A percentile compares a stretch with the other conserved stretches of the same genome.
Conservation (phyloP, 768 basidiomycete genomes). For the Dioszegia crocea region DNA sequence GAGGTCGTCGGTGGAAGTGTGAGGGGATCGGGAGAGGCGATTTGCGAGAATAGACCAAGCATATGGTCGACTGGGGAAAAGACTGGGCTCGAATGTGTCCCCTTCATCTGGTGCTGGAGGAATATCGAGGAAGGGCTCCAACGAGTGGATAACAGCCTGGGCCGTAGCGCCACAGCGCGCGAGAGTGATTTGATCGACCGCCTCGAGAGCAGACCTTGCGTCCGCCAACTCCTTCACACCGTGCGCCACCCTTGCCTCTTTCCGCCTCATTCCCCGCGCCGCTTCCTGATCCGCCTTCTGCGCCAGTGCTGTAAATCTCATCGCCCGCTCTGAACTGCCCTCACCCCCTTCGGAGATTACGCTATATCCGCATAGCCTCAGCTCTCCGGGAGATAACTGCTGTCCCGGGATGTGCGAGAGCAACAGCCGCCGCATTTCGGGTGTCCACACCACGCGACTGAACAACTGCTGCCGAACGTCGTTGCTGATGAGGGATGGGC, state of each 20-base stretch:
- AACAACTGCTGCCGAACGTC: background rate
- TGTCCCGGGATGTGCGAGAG: background rate
- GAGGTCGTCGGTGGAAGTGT: conserved; percentile 11
- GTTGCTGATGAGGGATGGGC: background rate
- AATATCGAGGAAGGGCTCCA: background rate
- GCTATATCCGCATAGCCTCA: too few species aligned
- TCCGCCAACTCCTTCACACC: background rate
- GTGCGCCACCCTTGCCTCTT: background rate
- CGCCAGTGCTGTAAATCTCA: background rate
- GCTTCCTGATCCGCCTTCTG: background rate
- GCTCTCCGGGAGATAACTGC: background rate
- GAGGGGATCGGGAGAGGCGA: conserved; percentile 5
- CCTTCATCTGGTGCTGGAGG: background rate
- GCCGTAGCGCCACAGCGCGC: background rate
- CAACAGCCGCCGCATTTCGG: background rate
- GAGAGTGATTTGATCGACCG: background rate
- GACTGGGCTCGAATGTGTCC: background rate
- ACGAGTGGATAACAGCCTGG: background rate
- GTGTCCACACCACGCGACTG: background rate
- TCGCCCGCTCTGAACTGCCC: background rate
- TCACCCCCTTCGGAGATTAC: too few species aligned
- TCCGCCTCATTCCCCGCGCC: background rate
- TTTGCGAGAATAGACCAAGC: conserved; percentile 30
- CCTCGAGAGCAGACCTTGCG: background rate
- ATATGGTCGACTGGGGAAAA: background rate